Conservation (phyloP, 352 stramenopile genomes). For the Blastocystis sp. region DNA sequence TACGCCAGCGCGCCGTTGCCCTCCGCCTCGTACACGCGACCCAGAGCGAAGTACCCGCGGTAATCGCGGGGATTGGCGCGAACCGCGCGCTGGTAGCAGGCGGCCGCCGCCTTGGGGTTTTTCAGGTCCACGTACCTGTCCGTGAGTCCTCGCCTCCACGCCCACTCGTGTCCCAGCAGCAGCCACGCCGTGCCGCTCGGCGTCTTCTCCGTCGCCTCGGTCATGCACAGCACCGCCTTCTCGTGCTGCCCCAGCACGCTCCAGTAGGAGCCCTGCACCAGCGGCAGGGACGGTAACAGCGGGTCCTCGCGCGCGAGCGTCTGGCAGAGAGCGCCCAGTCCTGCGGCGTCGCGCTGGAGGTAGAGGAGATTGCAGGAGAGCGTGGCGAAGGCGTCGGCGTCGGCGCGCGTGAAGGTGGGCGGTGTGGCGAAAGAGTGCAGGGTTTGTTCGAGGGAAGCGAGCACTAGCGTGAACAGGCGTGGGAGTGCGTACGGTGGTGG, state of each 20-base stretch:
- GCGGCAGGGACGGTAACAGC: not conserved
- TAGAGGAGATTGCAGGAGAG: constrained; percentile 56
- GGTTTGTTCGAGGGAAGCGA: not conserved
- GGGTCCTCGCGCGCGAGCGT: not conserved
- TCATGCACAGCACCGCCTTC: constrained; percentile 17
- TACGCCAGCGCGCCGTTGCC: constrained; percentile 25
- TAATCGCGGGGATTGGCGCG: constrained; percentile 25
- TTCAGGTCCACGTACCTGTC: not conserved
- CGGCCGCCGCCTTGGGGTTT: constrained; percentile 13
- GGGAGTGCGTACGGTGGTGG: constrained; percentile 2
- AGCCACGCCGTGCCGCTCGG: constrained; percentile 11
- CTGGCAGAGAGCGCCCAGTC: not conserved
- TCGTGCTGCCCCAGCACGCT: constrained; percentile 49
- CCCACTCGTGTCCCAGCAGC: constrained; percentile 31
- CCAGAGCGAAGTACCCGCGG: constrained; percentile 42
- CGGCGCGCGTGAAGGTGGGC: not conserved
- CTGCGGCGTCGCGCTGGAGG: not conserved
- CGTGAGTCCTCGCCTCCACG: not conserved
- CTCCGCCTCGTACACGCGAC: constrained; percentile 8
- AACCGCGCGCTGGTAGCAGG: constrained; percentile 1
- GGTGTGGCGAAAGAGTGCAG: not conserved
- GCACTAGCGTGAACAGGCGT: not conserved
- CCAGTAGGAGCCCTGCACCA: constrained; percentile 56
- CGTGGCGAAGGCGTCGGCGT: not conserved
- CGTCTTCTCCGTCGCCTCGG: not conserved